Percentiles rank a stretch among this genome's conserved stretches.
Conservation (phyloP, 192 early-diverging fungal species). For the Rhizoclosmatium globosum region DNA sequence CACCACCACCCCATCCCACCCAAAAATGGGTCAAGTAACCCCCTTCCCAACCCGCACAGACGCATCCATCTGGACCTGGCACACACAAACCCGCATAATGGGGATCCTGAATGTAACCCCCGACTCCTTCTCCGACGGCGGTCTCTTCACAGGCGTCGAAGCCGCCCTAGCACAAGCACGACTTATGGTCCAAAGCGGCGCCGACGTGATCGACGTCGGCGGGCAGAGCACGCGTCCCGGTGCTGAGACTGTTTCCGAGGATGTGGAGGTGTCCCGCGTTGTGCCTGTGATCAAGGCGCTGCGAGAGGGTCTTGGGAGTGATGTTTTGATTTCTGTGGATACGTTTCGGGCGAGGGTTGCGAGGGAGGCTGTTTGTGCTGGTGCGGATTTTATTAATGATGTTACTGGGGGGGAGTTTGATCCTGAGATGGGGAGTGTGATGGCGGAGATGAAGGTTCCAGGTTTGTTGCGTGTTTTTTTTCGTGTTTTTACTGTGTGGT, state of each 20-base stretch:
- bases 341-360: slow-evolving; percentile 91
- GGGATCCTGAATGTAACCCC: slow-evolving; percentile 97
- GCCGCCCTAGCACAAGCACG: slow-evolving; percentile 72
- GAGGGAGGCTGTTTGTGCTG: slow-evolving; percentile 83
- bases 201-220: slow-evolving; percentile 95
- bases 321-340: slow-evolving; percentile 89
- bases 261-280: slow-evolving; percentile 81
- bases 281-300: slow-evolving; percentile 86
- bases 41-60: slow-evolving; percentile 44
- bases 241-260: slow-evolving; percentile 73
- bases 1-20: slow-evolving; percentile 54
- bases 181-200: slow-evolving; percentile 77
- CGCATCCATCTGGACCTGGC: slow-evolving; percentile 64
- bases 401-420: slow-evolving; percentile 87
- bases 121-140: slow-evolving; percentile 97
- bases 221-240: slow-evolving; percentile 93
- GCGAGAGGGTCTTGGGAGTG: slow-evolving; percentile 59
- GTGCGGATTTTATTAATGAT: slow-evolving; percentile 95
- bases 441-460: slow-evolving; percentile 82
- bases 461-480: slow-evolving; percentile 3
- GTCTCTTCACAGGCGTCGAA: slow-evolving; percentile 66
- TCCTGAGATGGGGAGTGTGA: slow-evolving; percentile 77
- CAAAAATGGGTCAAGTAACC: slow-evolving; percentile 46
- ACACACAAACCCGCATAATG: slow-evolving; percentile 84
- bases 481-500: background rate